These are phyloP conservation scores for Fusarium equiseti DNA, from an alignment of 2,329 filamentous ascomycete species.

Conservation along the genomic window DNA sequence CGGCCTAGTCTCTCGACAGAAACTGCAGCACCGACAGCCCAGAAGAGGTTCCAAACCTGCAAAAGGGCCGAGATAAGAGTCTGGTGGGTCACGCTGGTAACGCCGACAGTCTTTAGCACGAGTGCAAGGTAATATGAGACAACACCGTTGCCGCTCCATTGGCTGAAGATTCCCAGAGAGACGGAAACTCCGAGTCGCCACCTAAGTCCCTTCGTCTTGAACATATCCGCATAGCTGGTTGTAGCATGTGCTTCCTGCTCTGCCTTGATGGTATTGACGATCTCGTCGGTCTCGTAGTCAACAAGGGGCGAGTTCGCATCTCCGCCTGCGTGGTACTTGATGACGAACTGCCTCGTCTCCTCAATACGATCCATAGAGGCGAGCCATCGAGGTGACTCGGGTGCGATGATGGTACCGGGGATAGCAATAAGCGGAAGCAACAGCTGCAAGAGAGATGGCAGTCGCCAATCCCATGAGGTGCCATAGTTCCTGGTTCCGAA, in stretches of 20 bases:
- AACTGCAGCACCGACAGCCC: conserved; percentile 8
- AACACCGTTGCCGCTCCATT: conserved; percentile 18
- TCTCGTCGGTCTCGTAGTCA: conserved; percentile 2
- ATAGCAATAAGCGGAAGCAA: not conserved
- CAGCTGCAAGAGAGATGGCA: not conserved
- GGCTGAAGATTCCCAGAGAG: not conserved
- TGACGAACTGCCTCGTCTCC: not conserved
- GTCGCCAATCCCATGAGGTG: conserved; percentile 3
- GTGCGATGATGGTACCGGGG: not conserved
- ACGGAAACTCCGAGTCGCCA: conserved; percentile 3
- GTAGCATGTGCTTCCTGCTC: not conserved
- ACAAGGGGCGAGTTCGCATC: conserved; percentile 5
- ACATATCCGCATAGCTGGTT: conserved; percentile 10
- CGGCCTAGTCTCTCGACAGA: not conserved
- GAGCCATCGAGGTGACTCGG: conserved; percentile 15
- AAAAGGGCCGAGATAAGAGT: conserved; percentile 1
- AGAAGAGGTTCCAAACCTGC: conserved; percentile 7
- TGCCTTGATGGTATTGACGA: not conserved
- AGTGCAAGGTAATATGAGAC: conserved; percentile 17
- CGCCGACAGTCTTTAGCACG: not conserved
- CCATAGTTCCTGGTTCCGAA: conserved; percentile 1
- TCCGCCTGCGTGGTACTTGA: not conserved
- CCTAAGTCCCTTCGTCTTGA: conserved; percentile 10
- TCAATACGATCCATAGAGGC: conserved; percentile 1
- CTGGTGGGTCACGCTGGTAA: conserved; percentile 1